Base-by-base conservation (phyloP, 768 basidiomycete species). In the Hirschioporus abietinus region DNA sequence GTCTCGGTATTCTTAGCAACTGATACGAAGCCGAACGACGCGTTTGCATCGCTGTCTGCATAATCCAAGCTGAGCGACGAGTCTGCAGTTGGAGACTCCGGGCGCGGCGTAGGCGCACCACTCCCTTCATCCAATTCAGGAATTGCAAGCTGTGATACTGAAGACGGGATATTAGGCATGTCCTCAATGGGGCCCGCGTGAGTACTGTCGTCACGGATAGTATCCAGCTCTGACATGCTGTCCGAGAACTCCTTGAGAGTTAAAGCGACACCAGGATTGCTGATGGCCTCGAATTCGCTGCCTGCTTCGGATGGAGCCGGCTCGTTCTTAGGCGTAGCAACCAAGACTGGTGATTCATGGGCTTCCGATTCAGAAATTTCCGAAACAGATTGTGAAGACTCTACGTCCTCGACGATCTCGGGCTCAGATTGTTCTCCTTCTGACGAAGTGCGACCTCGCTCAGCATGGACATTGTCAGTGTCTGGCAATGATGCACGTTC, bases 181-280 rank as follows among this genome's bases (percentile, higher is more conserved):
- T 61, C 60, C 30, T 25, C 24, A 17, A 61, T 12, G 15, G 60
- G 60, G 3, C 60, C 60, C 60, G 60, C 60, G 12, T 1, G 3
- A 1, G 60, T 61, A 15, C 60, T 61, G 30, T 61, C 60, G 30
- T 61, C 60, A 17, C 60, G 24, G 60, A 61, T 61, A 2, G 60
- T 61, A 23, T 17, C 23, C 24, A 61, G 18, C 25, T 61, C 60
- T 12, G 60, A 61, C 60, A 61, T 61, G 30, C 30, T 17, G 18
- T 61, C 60, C 15, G 42, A 52, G 4, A 52, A 52, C 42, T 61
- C 60, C 17, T 8, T 12, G 15, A 15, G 5, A 4, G 60, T 25
- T 8, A 23, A 15, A 3, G 60, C 30, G 60, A 61, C 9, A 12
- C 30, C 60, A 1, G 24, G 60, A 24, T 34, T 61, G 60, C 25